Evolutionary conservation across 1,284 basidiomycete species (phyloP).

Genomic region (Ustilago lituana): DNA sequence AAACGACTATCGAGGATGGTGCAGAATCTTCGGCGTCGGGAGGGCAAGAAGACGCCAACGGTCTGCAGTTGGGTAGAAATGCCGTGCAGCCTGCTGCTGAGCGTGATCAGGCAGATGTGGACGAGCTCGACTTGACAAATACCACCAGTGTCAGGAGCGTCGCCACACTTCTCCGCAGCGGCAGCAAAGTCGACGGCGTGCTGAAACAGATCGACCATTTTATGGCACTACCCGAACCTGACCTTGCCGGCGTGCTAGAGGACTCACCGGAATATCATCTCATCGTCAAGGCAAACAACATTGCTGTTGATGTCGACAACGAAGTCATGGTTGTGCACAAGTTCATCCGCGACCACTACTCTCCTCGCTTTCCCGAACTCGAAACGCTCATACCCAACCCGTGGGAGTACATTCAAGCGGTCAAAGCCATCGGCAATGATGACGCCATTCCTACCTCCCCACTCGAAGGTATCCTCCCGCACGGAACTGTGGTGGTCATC

Average conservation of each 20-base stretch:
- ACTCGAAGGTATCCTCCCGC: conserved; percentile 80
- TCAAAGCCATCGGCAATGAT: conserved; percentile 85
- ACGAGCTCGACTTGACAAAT: conserved; percentile 86
- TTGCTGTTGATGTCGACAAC: conserved; percentile 98
- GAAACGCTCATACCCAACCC: conserved; percentile 93
- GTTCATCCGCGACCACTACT: conserved; percentile 99
- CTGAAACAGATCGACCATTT: conserved; percentile 83
- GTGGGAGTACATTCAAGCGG: conserved; percentile 89
- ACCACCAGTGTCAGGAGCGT: conserved; percentile 86
- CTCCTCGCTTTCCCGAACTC: conserved; percentile 93
- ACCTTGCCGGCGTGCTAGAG: conserved; percentile 80
- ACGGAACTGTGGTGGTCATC: conserved; percentile 95
- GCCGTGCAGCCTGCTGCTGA: conserved; percentile 92
- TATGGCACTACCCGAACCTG: conserved; percentile 78
- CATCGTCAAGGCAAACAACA: conserved; percentile 96
- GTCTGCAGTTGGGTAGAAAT: conserved; percentile 76
- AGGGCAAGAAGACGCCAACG: conserved; percentile 4
- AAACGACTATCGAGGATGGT: conserved; percentile 10
- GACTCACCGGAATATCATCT: conserved; percentile 94
- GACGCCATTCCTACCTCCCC: conserved; percentile 79
- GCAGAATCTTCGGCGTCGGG: conserved; percentile 18
- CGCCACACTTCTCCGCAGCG: conserved; percentile 86
- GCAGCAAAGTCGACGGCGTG: conserved; percentile 80
- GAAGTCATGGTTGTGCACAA: conserved; percentile 97
- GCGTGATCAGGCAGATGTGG: conserved; percentile 88